A percentile compares a stretch with the other conserved stretches of the same genome.
Evolutionary conservation across 2,329 filamentous ascomycete species (phyloP).

Genomic region (Pseudocercospora pini-densiflorae): DNA sequence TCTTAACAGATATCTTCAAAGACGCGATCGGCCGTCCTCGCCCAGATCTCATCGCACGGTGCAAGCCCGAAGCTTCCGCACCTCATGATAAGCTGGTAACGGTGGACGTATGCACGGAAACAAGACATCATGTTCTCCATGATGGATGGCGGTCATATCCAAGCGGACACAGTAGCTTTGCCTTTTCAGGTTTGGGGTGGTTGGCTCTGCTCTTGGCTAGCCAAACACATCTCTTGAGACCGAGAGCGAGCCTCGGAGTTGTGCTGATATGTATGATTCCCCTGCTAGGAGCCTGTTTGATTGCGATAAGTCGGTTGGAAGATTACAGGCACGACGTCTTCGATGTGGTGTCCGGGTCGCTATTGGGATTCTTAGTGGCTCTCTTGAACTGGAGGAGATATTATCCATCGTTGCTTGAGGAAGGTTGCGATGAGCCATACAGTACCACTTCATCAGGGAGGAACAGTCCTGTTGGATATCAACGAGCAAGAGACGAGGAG

Average conservation of each 20-base stretch:
- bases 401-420: slow-evolving; percentile 59
- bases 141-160: slow-evolving; percentile 87
- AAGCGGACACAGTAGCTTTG: slow-evolving; percentile 77
- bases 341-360: slow-evolving; percentile 61
- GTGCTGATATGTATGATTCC: slow-evolving; percentile 61
- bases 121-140: slow-evolving; percentile 69
- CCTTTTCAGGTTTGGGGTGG: slow-evolving; percentile 79
- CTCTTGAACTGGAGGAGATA: slow-evolving; percentile 65
- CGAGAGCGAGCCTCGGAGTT: slow-evolving; percentile 60
- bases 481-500: slow-evolving; percentile 52
- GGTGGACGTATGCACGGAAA: slow-evolving; percentile 74
- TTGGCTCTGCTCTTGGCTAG: slow-evolving; percentile 62
- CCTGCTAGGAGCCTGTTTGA: slow-evolving; percentile 61
- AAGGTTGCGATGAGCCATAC: slow-evolving; percentile 58
- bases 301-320: slow-evolving; percentile 65
- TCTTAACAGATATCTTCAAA: slow-evolving; percentile 90
- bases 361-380: slow-evolving; percentile 59
- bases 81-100: slow-evolving; percentile 61
- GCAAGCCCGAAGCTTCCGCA: slow-evolving; percentile 68
- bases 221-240: slow-evolving; percentile 64
- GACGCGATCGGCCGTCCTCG: slow-evolving; percentile 82
- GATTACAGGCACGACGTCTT: slow-evolving; percentile 69
- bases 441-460: slow-evolving; percentile 36
- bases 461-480: slow-evolving; percentile 37
- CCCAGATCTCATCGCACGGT: slow-evolving; percentile 87